Evolutionary conservation across 768 basidiomycete species (phyloP).

Genomic region (Myochromella boudieri): DNA sequence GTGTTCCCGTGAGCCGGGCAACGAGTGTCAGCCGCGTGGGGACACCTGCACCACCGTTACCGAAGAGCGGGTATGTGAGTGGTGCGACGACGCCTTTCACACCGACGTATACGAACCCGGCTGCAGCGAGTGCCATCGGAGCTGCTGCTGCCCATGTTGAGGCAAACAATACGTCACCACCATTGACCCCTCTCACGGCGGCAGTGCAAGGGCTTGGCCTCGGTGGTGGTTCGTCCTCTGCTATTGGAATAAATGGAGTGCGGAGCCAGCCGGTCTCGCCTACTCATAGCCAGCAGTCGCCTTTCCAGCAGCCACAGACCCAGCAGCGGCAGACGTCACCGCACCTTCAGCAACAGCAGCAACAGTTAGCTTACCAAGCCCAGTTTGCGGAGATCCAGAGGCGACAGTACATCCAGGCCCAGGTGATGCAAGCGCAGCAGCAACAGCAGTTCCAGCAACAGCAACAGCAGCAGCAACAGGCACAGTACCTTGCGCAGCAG

Average conservation of each 20-base stretch:
- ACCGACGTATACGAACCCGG: slow-evolving; percentile 17
- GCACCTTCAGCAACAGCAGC: slow-evolving; percentile 27
- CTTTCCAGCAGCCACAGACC: background rate
- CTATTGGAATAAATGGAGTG: slow-evolving; percentile 18
- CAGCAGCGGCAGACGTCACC: slow-evolving; percentile 18
- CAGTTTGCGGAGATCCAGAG: slow-evolving; percentile 23
- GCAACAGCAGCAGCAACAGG: slow-evolving; percentile 17
- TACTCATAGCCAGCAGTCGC: slow-evolving; percentile 22
- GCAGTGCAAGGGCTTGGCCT: slow-evolving; percentile 26
- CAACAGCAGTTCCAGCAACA: slow-evolving; percentile 16
- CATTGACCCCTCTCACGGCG: slow-evolving; percentile 22
- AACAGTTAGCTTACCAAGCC: slow-evolving; percentile 20
- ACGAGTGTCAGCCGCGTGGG: slow-evolving; percentile 34
- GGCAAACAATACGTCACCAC: slow-evolving; percentile 15
- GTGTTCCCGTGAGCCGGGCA: slow-evolving; percentile 35
- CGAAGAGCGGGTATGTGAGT: background rate
- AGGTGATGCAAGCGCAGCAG: slow-evolving; percentile 17
- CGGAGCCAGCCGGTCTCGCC: slow-evolving; percentile 36
- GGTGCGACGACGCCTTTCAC: slow-evolving; percentile 19
- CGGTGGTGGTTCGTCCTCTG: slow-evolving; percentile 9
- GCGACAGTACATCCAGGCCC: slow-evolving; percentile 28
- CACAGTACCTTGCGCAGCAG: slow-evolving; percentile 18
- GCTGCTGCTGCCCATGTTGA: slow-evolving; percentile 1
- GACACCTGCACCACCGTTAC: slow-evolving; percentile 24
- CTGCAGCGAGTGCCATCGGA: background rate